Base-by-base conservation (phyloP, 2,329 filamentous ascomycete species). In the Didymella keratinophila region DNA sequence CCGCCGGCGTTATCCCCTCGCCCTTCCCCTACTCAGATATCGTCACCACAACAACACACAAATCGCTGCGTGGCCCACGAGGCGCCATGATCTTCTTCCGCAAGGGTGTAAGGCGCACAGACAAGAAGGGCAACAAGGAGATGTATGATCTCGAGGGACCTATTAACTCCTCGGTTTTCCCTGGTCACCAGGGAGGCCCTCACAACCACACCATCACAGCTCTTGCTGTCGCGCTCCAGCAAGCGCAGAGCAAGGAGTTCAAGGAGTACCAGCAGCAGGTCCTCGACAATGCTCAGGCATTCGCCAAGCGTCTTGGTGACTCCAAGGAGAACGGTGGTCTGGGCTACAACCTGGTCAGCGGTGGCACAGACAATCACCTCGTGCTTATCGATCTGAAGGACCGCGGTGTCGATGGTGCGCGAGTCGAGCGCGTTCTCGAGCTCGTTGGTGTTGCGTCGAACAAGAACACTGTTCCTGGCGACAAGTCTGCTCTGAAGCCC, bases 51-150 rank as follows among this genome's bases (percentile, higher is more conserved):
- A 99, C 95, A 63, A 99, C 95, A 45, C 95, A 99, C 88, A 99
- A 99, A 87, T 97, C 93, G 55, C 90, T 99, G 70, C 93, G 95
- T 80, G 95, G 95, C 60, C 95, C 95, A 60, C 92, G 95, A 78
- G 95, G 95, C 75, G 95, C 95, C 77, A 99, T 99, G 95, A 99
- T 99, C 83, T 99, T 99, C 87, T 99, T 93, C 89, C 92, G 95
- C 81, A 97, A 96, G 84, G 95, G 95, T 64, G 89, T 97, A 62
- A 91, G 94, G 74, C 92, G 90, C 73, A 90, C 90, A 53, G 92
- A 98, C 76, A 83, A 90, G 80, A 97, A 97, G 86, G 89, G 90
- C 61, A 93, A 93, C 73, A 94, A 97, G 82, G 87, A 94, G 83
- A 83, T 93, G 72, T 99, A 97, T 78, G 93, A 99, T 74, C 87